Percentiles rank a stretch among this genome's conserved stretches.
Conservation (phyloP, 2,329 filamentous ascomycete genomes). For the Biscogniauxia sp. region DNA sequence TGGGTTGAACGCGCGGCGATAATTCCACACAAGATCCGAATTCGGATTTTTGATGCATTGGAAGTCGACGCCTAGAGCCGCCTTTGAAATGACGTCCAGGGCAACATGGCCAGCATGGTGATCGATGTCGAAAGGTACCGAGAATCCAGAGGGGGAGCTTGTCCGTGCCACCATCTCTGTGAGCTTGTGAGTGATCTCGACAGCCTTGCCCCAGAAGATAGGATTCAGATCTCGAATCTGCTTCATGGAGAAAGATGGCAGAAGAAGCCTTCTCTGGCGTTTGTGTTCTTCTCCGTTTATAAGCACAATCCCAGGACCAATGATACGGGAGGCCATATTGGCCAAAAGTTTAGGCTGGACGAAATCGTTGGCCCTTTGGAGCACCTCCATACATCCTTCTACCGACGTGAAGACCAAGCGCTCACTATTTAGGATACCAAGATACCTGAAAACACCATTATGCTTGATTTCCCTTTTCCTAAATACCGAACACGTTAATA, state of each 20-base stretch:
- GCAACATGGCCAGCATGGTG: constrained; percentile 11
- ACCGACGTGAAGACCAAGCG: constrained; percentile 15
- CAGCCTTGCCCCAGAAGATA: constrained; percentile 22
- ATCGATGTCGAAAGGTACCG: constrained; percentile 11
- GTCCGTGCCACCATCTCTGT: constrained; percentile 3
- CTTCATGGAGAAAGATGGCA: constrained; percentile 20
- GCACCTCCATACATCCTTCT: constrained; percentile 9
- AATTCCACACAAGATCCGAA: constrained; percentile 12
- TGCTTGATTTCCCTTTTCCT: constrained; percentile 8
- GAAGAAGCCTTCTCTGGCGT: constrained; percentile 19
- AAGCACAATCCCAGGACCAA: constrained; percentile 17
- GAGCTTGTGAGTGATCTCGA: constrained; percentile 15
- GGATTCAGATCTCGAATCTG: constrained; percentile 20
- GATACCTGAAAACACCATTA: constrained; percentile 16
- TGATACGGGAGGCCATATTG: constrained; percentile 8
- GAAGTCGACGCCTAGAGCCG: constrained; percentile 13
- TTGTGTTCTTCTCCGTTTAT: constrained; percentile 22
- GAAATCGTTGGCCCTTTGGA: constrained; percentile 18
- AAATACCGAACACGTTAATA: not conserved
- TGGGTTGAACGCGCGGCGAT: constrained; percentile 12
- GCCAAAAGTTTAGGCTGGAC: constrained; percentile 14
- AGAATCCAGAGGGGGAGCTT: not conserved
- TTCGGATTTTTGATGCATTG: constrained; percentile 11
- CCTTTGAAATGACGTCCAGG: constrained; percentile 12
- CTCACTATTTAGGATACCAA: constrained; percentile 14